Conservation (phyloP, 768 basidiomycete genomes). For the Lactarius akahatsu region DNA sequence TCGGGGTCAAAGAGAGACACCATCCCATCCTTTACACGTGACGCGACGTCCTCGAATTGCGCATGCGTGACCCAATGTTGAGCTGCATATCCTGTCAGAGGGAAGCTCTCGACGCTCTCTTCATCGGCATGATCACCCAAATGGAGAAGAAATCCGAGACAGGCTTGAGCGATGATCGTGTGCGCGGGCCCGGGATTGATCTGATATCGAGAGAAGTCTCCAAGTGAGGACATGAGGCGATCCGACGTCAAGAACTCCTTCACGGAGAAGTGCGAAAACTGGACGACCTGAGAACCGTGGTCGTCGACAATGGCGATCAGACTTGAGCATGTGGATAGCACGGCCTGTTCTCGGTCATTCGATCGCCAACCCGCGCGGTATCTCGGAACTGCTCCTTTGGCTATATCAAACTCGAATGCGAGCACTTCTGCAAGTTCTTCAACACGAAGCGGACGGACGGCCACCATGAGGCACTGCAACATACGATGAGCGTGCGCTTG, state of each 20-base stretch:
- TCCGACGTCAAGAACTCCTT: background rate
- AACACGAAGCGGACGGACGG: background rate
- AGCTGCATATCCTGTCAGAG: background rate
- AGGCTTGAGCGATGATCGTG: background rate
- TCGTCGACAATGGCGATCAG: background rate
- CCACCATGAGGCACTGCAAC: background rate
- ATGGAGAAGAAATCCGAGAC: background rate
- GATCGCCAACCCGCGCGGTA: background rate
- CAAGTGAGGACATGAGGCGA: background rate
- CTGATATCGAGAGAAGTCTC: background rate
- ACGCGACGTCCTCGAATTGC: background rate
- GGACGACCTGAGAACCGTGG: background rate
- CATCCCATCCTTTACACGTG: background rate
- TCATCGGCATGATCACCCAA: background rate
- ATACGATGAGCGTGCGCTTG: background rate
- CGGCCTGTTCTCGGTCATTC: background rate
- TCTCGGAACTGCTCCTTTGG: background rate
- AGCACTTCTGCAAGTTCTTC: background rate
- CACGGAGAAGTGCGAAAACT: background rate
- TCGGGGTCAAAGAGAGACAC: background rate
- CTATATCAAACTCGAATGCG: background rate
- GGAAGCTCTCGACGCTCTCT: background rate
- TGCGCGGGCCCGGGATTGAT: background rate
- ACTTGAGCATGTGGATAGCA: background rate
- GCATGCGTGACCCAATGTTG: background rate